Conservation (phyloP, 2,329 filamentous ascomycete species). For the Microdochium bolleyi region DNA sequence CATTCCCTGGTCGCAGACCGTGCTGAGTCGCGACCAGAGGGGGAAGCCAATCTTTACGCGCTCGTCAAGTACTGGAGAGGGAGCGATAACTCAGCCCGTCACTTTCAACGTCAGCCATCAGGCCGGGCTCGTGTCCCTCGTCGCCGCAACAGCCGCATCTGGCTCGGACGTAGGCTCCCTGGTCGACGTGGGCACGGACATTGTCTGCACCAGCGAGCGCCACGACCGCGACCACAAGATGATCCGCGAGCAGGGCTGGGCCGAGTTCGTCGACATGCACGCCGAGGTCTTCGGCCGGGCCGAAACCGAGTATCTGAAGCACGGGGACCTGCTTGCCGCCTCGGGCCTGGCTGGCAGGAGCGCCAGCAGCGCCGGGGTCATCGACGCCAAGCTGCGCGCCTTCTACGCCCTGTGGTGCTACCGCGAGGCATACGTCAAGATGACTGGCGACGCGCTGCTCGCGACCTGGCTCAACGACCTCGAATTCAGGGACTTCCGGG, state of each 20-base stretch:
- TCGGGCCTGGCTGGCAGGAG: constrained; percentile 9
- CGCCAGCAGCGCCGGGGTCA: constrained; percentile 16
- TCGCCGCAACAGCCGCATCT: constrained; percentile 34
- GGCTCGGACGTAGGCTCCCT: constrained; percentile 7
- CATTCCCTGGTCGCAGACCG: constrained; percentile 53
- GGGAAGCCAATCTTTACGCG: constrained; percentile 46
- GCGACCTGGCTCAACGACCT: constrained; percentile 65
- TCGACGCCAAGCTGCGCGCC: constrained; percentile 55
- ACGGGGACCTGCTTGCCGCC: constrained; percentile 18
- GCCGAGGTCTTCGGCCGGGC: constrained; percentile 57
- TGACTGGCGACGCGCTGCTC: constrained; percentile 70
- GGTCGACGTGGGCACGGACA: constrained; percentile 59
- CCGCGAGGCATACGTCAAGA: constrained; percentile 76
- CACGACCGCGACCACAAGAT: constrained; percentile 51
- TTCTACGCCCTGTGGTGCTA: constrained; percentile 77
- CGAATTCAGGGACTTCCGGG: constrained; percentile 57
- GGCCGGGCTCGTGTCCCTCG: constrained; percentile 63
- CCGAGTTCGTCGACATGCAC: constrained; percentile 63
- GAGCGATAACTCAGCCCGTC: constrained; percentile 21
- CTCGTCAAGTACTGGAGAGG: constrained; percentile 25
- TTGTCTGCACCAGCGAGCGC: constrained; percentile 69
- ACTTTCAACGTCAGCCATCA: constrained; percentile 75
- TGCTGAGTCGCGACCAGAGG: constrained; percentile 45
- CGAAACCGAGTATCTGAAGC: constrained; percentile 57
- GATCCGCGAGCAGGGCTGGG: constrained; percentile 49